Conservation (phyloP, 441 rosid genomes). For the Croton setiger region DNA sequence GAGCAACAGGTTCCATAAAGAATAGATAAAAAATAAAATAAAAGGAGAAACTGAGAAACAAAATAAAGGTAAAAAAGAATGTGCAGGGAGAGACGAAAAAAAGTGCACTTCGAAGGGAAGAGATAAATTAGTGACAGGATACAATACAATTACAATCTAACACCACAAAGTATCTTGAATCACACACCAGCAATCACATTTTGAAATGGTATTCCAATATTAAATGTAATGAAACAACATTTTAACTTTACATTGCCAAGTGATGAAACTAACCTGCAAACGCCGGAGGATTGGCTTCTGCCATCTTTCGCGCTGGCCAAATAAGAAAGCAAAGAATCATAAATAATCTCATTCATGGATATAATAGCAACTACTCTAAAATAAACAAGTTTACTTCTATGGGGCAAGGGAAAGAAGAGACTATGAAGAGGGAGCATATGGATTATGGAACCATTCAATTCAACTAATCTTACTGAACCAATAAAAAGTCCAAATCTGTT, state of each 20-base stretch:
- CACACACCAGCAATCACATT: neutral
- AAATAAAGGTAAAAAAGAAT: too few species aligned
- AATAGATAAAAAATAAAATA: too few species aligned
- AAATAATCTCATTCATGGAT: neutral
- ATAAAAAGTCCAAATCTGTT: neutral
- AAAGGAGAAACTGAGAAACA: too few species aligned
- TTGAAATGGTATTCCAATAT: neutral
- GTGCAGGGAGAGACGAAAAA: too few species aligned
- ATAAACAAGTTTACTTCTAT: neutral
- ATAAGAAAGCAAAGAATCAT: constrained; percentile 10
- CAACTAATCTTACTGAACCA: neutral
- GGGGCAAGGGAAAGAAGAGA: neutral
- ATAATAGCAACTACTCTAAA: neutral
- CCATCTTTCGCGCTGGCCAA: constrained; percentile 87
- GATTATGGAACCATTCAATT: neutral
- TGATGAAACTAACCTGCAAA: constrained; percentile 65
- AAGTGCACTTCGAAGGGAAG: too few species aligned
- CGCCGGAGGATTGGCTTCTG: constrained; percentile 95
- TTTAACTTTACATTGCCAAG: constrained; percentile 14
- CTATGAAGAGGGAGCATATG: neutral
- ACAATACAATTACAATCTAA: too few species aligned
- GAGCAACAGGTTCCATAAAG: too few species aligned
- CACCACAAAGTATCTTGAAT: neutral
- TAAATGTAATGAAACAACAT: constrained; percentile 2
- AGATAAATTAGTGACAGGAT: too few species aligned